Evolutionary conservation across 805 yeast species (phyloP).

Genomic region (Torulaspora delbrueckii): DNA sequence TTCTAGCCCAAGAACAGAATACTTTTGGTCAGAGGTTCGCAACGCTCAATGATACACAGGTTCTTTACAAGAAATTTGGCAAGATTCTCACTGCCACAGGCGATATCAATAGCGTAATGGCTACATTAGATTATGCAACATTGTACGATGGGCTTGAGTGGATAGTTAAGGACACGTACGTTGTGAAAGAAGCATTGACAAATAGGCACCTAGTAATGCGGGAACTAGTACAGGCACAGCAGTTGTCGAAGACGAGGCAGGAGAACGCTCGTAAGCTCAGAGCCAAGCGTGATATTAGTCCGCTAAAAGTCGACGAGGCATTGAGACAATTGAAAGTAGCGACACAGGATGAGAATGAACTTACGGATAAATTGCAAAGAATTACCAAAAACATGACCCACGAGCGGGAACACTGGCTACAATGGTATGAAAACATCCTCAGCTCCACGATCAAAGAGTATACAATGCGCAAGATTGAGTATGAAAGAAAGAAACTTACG

Average conservation of each 20-base stretch:
- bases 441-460: slow-evolving; percentile 51
- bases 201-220: slow-evolving; percentile 91
- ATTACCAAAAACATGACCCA: slow-evolving; percentile 80
- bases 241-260: slow-evolving; percentile 63
- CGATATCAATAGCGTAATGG: slow-evolving; percentile 68
- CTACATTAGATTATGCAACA: slow-evolving; percentile 66
- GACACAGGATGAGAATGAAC: slow-evolving; percentile 65
- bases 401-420: slow-evolving; percentile 52
- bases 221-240: slow-evolving; percentile 76
- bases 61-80: slow-evolving; percentile 71
- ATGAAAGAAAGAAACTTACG: slow-evolving; percentile 73
- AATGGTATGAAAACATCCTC: slow-evolving; percentile 53
- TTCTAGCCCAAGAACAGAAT: slow-evolving; percentile 53
- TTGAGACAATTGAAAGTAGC: slow-evolving; percentile 74
- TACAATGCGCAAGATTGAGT: slow-evolving; percentile 71
- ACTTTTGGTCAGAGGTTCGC: slow-evolving; percentile 41
- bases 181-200: slow-evolving; percentile 87
- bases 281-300: slow-evolving; percentile 69
- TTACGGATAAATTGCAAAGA: slow-evolving; percentile 72
- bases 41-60: slow-evolving; percentile 26
- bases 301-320: slow-evolving; percentile 87
- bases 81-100: slow-evolving; percentile 66
- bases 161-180: slow-evolving; percentile 70
- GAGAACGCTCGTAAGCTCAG: slow-evolving; percentile 66
- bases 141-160: slow-evolving; percentile 69